phyloP scores from a whole-genome alignment of 176 grass and related monocot genomes.

The Cymbopogon citratus region DNA sequence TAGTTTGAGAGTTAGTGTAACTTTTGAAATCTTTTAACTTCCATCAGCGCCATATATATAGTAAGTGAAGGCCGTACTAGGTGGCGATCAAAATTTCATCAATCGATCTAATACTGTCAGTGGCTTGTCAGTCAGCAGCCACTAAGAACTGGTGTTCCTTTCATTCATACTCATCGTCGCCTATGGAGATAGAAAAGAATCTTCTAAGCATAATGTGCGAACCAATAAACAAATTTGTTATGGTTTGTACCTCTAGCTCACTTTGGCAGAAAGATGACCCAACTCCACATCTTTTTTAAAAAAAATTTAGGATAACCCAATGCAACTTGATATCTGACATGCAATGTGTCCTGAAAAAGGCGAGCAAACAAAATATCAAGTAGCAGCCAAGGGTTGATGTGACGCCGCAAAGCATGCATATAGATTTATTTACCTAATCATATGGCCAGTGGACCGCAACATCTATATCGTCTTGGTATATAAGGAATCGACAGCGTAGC shows the following conservation, averaged over 20 bases:
- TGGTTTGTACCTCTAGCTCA: conserved; percentile 25
- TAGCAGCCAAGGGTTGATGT: conserved; percentile 7
- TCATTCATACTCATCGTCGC: conserved; percentile 11
- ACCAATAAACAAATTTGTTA: conserved; percentile 13
- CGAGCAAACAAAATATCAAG: conserved; percentile 18
- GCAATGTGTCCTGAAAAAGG: conserved; percentile 21
- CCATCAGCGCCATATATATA: too few species aligned
- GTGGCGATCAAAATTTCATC: conserved; percentile 8
- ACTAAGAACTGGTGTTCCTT: conserved; percentile 21
- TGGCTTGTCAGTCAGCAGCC: conserved; percentile 28
- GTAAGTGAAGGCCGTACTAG: not conserved
- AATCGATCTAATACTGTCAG: conserved; percentile 1
- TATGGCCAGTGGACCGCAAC: not conserved
- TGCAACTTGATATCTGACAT: conserved; percentile 24
- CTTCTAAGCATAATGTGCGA: not conserved
- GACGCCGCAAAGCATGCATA: conserved; percentile 2
- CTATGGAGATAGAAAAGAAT: not conserved
- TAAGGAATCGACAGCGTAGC: conserved; percentile 14
- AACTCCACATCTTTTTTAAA: not conserved
- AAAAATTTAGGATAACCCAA: not conserved
- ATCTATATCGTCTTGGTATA: not conserved
- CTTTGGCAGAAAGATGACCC: conserved; percentile 31
- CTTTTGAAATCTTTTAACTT: too few species aligned
- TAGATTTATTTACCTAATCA: not conserved
- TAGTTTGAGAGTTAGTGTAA: too few species aligned